Conservation (phyloP, 225 moss, liverwort and hornwort genomes). For the Physcomitrium patens region DNA sequence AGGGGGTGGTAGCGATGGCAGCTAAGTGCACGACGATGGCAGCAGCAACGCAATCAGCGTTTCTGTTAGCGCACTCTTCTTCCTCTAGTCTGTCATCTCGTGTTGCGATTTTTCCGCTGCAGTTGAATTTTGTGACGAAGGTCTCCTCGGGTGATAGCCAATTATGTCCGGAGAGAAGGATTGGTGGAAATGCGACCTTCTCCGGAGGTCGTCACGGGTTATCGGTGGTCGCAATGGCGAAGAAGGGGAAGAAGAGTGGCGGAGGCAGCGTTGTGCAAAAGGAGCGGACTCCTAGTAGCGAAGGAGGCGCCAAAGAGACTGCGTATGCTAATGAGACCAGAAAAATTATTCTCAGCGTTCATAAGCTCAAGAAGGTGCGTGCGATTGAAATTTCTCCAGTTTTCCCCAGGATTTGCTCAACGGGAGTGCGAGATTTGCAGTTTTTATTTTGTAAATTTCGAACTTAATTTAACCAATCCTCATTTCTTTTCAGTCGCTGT, state of each 20-base stretch:
- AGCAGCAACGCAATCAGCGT: conserved; percentile 18
- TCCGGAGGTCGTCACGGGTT: conserved; percentile 10
- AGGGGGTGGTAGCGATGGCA: conserved; percentile 30
- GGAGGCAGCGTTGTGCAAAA: conserved; percentile 57
- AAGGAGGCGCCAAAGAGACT: conserved; percentile 62
- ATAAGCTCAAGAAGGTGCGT: conserved; percentile 82
- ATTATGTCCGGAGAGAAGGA: conserved; percentile 2
- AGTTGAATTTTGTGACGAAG: conserved; percentile 26
- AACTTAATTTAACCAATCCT: not conserved
- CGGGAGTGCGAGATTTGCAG: not conserved
- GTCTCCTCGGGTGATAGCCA: not conserved
- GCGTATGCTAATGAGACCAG: conserved; percentile 92
- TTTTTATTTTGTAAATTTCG: not conserved
- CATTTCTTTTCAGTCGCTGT: not conserved
- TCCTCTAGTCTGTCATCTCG: conserved; percentile 34
- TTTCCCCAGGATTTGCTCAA: not conserved
- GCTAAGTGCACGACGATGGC: conserved; percentile 12
- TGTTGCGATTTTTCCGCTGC: conserved; percentile 30
- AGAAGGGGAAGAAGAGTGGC: conserved; percentile 80
- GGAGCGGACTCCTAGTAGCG: conserved; percentile 51
- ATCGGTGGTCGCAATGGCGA: conserved; percentile 77
- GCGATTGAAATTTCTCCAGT: not conserved
- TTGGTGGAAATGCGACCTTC: conserved; percentile 26
- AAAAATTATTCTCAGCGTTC: conserved; percentile 85
- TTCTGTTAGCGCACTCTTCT: conserved; percentile 14